Percentiles rank a stretch among this genome's conserved stretches.
Conservation (phyloP, 805 yeast genomes). For the Ascoidea asiatica region DNA sequence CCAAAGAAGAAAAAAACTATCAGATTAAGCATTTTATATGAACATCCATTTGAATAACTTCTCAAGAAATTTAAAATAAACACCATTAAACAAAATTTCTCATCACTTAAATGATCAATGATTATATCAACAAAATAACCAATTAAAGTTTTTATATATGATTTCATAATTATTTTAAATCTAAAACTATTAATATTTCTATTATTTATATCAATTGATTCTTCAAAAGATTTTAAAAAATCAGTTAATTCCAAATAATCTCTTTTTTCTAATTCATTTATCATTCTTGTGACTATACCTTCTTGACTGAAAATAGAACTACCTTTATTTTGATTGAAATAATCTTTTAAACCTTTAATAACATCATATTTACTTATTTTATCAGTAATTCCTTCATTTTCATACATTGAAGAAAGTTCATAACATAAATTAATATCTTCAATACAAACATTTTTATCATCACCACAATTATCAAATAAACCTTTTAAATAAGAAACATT, state of each 20-base stretch:
- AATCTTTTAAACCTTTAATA: neutral
- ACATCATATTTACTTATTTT: neutral
- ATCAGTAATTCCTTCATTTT: neutral
- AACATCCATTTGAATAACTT: too few species aligned
- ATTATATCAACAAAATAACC: too few species aligned
- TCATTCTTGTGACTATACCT: neutral
- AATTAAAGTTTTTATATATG: too few species aligned
- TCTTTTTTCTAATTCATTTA: neutral
- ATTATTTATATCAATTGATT: neutral
- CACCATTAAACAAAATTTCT: neutral
- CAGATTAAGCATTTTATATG: too few species aligned
- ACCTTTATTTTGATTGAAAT: too few species aligned
- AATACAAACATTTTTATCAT: too few species aligned
- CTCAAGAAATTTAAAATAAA: neutral
- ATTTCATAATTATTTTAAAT: too few species aligned
- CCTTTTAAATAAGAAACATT: neutral
- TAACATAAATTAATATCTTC: neutral
- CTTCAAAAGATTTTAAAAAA: neutral
- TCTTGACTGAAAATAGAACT: neutral
- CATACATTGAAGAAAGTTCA: neutral
- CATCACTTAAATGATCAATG: neutral
- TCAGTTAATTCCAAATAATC: neutral
- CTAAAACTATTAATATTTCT: neutral
- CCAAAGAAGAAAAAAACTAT: too few species aligned
- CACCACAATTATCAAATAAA: neutral